Evolutionary conservation across 78 protist genomes (phyloP), one percentile per base, ranked within the genome.

Genomic region (Chrysochromulina parva): DNA sequence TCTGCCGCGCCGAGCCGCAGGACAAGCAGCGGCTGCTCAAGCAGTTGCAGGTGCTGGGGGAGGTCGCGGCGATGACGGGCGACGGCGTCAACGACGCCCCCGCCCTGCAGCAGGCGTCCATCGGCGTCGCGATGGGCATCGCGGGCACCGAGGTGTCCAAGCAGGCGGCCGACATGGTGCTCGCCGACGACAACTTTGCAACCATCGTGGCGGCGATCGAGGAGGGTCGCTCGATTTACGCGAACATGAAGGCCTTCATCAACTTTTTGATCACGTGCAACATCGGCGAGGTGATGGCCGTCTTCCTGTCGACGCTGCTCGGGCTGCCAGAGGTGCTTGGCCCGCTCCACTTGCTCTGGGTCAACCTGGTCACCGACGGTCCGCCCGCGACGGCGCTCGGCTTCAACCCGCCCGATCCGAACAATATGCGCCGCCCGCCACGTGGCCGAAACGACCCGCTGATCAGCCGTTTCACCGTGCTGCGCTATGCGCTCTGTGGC

Each of bases 71-170:
- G 54, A 95, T 90, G 95, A 93, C 95, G 19, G 99, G 99, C 48
- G 99, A 98, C 92, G 99, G 99, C 50, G 99, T 98, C 76, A 98
- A 98, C 90, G 99, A 98, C 71, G 94, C 98, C 38, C 98, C 99
- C 0, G 99, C 99, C 6, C 90, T 93, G 47, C 62, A 71, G 55
- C 84, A 89, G 57, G 98, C 99, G 0, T 96, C 98, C 89, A 92
- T 98, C 10, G 99, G 99, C 47, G 88, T 97, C 14, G 99, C 99
- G 50, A 98, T 98, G 99, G 99, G 99, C 66, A 95, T 96, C 89
- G 38, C 96, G 9, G 99, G 99, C 28, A 96, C 98, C 47, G 99
- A 94, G 7, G 98, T 98, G 38, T 96, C 98, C 73, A 96, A 97
- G 93, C 96, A 91, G 71, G 99, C 99, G 1, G 66, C 98, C 0